Percentiles rank a stretch among this genome's conserved stretches.
phyloP scores from a whole-genome alignment of 164 flowering plant genomes.

The Vitis amurensis region DNA sequence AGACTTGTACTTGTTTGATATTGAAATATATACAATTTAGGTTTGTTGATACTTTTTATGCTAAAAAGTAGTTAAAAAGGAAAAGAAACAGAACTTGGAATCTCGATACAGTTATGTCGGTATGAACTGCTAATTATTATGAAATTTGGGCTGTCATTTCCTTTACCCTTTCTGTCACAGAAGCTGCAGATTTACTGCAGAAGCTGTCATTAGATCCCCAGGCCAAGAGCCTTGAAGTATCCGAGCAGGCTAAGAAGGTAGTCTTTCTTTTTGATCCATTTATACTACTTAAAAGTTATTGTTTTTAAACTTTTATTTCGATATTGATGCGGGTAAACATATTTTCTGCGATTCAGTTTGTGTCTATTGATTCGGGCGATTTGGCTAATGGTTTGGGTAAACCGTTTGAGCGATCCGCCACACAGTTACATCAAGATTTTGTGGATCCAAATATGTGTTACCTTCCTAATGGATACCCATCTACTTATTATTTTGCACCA shows the following conservation, averaged over 20 bases:
- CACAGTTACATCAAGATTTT: slow-evolving; percentile 34
- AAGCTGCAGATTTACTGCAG: slow-evolving; percentile 33
- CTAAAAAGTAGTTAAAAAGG: too few species aligned
- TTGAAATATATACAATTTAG: too few species aligned
- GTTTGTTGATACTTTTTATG: too few species aligned
- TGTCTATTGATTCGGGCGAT: slow-evolving; percentile 22
- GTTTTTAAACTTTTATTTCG: too few species aligned
- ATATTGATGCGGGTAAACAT: too few species aligned
- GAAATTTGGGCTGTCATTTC: not conserved
- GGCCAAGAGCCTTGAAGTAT: slow-evolving; percentile 7
- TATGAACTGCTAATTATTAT: not conserved
- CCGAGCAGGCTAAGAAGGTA: slow-evolving; percentile 27
- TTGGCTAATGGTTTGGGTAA: slow-evolving; percentile 27
- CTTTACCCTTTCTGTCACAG: slow-evolving; percentile 17
- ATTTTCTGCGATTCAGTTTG: slow-evolving; percentile 20
- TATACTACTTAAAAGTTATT: too few species aligned
- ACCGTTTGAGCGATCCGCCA: slow-evolving; percentile 34
- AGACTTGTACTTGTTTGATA: too few species aligned
- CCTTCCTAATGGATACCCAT: slow-evolving; percentile 41
- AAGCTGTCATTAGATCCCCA: slow-evolving; percentile 29
- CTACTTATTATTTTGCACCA: slow-evolving; percentile 45
- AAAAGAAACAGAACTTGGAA: too few species aligned
- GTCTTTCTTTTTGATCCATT: not conserved
- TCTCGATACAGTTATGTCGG: not conserved
- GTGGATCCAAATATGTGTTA: slow-evolving; percentile 40